Evolutionary conservation across 257 asterid genomes (phyloP).

Genomic region (Echites panduratus): DNA sequence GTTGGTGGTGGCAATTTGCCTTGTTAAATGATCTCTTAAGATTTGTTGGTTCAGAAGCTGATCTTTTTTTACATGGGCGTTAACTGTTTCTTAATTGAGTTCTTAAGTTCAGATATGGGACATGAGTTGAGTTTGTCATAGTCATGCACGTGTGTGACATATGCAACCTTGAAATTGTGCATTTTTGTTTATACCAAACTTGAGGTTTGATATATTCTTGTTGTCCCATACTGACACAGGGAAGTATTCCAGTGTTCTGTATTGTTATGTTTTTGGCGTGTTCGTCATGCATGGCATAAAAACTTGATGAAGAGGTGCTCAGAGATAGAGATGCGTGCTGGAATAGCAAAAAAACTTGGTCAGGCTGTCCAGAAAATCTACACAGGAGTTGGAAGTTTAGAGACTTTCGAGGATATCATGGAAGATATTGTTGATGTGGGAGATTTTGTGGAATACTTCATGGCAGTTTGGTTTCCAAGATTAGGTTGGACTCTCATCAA

Average conservation of each 20-base stretch:
- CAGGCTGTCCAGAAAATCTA: slow-evolving; percentile 45
- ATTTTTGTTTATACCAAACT: slow-evolving; percentile 16
- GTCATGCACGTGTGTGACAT: background rate
- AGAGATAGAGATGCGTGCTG: slow-evolving; percentile 43
- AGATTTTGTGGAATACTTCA: slow-evolving; percentile 79
- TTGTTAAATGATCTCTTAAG: background rate
- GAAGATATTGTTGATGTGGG: slow-evolving; percentile 48
- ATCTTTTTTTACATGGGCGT: background rate
- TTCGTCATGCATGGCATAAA: slow-evolving; percentile 94
- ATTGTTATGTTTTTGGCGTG: slow-evolving; percentile 86
- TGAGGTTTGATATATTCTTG: slow-evolving; percentile 11
- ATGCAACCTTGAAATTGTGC: background rate
- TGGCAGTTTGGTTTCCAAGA: slow-evolving; percentile 77
- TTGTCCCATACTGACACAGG: slow-evolving; percentile 30
- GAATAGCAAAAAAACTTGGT: slow-evolving; percentile 55
- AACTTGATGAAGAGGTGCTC: slow-evolving; percentile 63
- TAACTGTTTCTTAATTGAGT: background rate
- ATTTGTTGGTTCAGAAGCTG: background rate
- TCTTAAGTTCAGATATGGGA: background rate
- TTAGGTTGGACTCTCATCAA: slow-evolving; percentile 39
- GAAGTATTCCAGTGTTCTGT: slow-evolving; percentile 85
- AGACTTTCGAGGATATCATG: slow-evolving; percentile 49
- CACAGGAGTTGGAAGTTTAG: slow-evolving; percentile 43
- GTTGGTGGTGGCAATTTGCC: background rate
- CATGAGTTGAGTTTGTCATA: background rate